Conservation (phyloP, 257 asterid genomes). For the Capsicum pubescens region DNA sequence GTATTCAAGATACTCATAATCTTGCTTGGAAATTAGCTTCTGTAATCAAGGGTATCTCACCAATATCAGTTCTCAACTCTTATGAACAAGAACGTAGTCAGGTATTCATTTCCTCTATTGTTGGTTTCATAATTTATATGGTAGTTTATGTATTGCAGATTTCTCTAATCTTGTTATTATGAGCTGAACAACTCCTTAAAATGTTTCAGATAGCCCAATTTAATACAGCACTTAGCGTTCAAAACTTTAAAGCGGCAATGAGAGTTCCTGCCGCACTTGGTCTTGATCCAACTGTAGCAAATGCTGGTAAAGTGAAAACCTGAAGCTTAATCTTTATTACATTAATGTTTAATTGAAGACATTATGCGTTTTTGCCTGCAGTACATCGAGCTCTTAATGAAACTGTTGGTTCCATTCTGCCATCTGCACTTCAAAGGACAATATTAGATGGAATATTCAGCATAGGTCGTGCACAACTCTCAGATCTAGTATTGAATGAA, state of each 20-base stretch:
- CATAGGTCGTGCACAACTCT: slow-evolving; percentile 86
- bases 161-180: not conserved
- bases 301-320: slow-evolving; percentile 58
- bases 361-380: slow-evolving; percentile 37
- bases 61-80: slow-evolving; percentile 69
- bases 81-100: slow-evolving; percentile 88
- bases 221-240: slow-evolving; percentile 81
- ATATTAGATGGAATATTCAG: slow-evolving; percentile 79
- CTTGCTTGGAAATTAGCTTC: slow-evolving; percentile 97
- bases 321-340: slow-evolving; percentile 21
- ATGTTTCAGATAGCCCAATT: slow-evolving; percentile 70
- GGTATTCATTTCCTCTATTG: slow-evolving; percentile 46
- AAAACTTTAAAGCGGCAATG: slow-evolving; percentile 93
- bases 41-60: slow-evolving; percentile 66
- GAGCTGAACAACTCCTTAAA: slow-evolving; percentile 2
- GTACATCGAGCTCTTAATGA: slow-evolving; percentile 75
- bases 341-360: slow-evolving; percentile 10
- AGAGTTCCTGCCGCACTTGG: slow-evolving; percentile 97
- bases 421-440: slow-evolving; percentile 64
- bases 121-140: not conserved
- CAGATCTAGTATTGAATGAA: slow-evolving; percentile 72
- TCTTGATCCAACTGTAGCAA: slow-evolving; percentile 85
- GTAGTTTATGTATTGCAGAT: not conserved
- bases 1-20: slow-evolving; percentile 97
- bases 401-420: slow-evolving; percentile 69